These are phyloP conservation scores for Daldinia concentrica DNA, from an alignment of 495 filamentous ascomycete species.

Conservation along the genomic window DNA sequence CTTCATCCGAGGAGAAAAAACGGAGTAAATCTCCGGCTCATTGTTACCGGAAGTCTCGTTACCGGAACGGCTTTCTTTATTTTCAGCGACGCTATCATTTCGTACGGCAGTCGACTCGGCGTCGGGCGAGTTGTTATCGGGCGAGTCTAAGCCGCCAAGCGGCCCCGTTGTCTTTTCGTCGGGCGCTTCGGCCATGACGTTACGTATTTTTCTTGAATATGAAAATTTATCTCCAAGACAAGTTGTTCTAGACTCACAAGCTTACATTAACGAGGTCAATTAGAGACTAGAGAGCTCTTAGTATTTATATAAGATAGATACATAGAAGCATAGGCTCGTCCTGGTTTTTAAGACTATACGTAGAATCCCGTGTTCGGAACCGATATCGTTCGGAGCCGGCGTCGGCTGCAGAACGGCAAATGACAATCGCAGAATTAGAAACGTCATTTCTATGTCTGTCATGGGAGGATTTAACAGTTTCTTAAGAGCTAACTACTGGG, in stretches of 20 bases:
- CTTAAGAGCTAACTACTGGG: no score
- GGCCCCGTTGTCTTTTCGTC: neutral
- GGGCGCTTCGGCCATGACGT: neutral
- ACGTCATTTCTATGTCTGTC: no score
- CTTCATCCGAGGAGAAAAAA: conserved; percentile 5
- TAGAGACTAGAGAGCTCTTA: no score
- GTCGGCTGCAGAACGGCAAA: neutral
- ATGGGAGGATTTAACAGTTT: no score
- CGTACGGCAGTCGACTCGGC: neutral
- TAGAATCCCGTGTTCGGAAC: conserved; percentile 1
- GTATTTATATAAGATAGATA: neutral
- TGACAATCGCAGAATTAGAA: neutral
- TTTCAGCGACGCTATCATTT: neutral
- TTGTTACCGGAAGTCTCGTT: neutral
- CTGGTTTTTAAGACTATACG: no score
- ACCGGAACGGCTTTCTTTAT: neutral
- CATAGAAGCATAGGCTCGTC: no score
- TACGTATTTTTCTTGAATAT: neutral
- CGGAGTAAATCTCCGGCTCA: neutral
- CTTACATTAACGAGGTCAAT: neutral
- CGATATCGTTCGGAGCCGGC: neutral
- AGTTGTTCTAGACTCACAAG: neutral
- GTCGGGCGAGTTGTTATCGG: neutral
- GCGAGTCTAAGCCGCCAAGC: neutral
- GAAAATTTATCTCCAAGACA: neutral